These are phyloP conservation scores for Neocallimastix lanati DNA, from an alignment of 192 early-diverging fungal species.

Conservation along the genomic window DNA sequence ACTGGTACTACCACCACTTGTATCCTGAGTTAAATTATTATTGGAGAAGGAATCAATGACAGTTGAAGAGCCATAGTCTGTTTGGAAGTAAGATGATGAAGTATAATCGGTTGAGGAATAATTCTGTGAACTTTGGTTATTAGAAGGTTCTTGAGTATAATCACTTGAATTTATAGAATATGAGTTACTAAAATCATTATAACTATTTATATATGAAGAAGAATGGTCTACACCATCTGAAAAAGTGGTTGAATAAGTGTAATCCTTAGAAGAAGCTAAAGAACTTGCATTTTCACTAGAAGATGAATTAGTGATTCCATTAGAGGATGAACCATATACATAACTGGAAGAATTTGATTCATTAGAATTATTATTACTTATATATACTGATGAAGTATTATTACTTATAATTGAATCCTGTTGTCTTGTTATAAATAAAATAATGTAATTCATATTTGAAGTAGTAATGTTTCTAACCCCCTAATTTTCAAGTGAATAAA, in stretches of 20 bases:
- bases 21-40: background rate
- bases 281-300: background rate
- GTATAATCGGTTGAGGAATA: background rate
- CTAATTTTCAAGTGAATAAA: too few relatives aligned
- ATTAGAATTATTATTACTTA: background rate
- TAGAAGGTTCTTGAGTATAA: background rate
- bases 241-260: background rate
- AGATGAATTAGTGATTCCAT: background rate
- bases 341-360: background rate
- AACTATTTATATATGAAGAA: background rate
- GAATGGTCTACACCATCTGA: background rate
- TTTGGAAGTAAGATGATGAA: background rate
- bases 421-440: background rate
- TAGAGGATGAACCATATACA: background rate
- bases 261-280: background rate
- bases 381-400: background rate
- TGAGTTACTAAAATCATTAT: background rate
- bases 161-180: background rate
- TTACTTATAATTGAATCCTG: background rate
- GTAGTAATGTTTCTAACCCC: background rate
- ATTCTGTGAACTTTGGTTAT: background rate
- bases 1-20: background rate
- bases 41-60: background rate
- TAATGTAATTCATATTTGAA: background rate
- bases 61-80: background rate